Percentiles rank a stretch among this genome's conserved stretches.
phyloP scores from a whole-genome alignment of 148 eudicot species.

The Fagopyrum esculentum region DNA sequence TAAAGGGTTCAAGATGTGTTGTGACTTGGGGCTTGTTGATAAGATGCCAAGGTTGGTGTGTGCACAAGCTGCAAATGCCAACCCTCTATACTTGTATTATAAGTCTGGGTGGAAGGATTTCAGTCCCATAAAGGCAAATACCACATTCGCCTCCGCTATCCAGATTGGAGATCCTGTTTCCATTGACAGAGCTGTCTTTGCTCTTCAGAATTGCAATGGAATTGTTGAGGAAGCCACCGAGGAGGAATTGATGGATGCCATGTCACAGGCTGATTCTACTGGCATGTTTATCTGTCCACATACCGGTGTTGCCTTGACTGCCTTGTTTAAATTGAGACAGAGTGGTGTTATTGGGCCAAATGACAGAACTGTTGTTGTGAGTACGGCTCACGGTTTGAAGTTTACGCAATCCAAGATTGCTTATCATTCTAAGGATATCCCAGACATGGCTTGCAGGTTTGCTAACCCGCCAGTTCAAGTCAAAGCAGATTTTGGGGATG shows the following conservation, averaged over 20 bases:
- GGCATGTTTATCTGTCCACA: conserved; percentile 97
- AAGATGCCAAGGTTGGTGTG: conserved; percentile 77
- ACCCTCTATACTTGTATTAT: conserved; percentile 65
- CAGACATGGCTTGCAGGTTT: conserved; percentile 59
- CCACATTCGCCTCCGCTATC: conserved; percentile 87
- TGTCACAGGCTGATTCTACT: conserved; percentile 90
- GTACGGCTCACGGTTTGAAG: conserved; percentile 74
- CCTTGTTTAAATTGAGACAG: conserved; percentile 59
- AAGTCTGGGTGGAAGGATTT: conserved; percentile 76
- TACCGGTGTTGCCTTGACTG: conserved; percentile 82
- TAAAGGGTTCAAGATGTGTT: conserved; percentile 82
- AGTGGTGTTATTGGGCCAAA: conserved; percentile 55
- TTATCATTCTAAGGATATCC: conserved; percentile 64
- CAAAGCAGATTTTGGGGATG: conserved; percentile 76
- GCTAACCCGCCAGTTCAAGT: conserved; percentile 80
- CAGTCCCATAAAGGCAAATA: conserved; percentile 57
- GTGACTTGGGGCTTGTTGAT: conserved; percentile 69
- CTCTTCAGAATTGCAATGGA: conserved; percentile 55
- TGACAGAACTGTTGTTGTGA: conserved; percentile 80
- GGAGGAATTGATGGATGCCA: conserved; percentile 91
- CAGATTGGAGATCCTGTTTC: conserved; percentile 96
- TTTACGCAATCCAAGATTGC: conserved; percentile 69
- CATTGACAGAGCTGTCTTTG: conserved; percentile 75
- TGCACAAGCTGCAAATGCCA: conserved; percentile 91
- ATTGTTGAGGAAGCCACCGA: conserved; percentile 93